These are phyloP conservation scores for Podospora fimiseda DNA, from an alignment of 495 filamentous ascomycete genomes.

Conservation along the genomic window DNA sequence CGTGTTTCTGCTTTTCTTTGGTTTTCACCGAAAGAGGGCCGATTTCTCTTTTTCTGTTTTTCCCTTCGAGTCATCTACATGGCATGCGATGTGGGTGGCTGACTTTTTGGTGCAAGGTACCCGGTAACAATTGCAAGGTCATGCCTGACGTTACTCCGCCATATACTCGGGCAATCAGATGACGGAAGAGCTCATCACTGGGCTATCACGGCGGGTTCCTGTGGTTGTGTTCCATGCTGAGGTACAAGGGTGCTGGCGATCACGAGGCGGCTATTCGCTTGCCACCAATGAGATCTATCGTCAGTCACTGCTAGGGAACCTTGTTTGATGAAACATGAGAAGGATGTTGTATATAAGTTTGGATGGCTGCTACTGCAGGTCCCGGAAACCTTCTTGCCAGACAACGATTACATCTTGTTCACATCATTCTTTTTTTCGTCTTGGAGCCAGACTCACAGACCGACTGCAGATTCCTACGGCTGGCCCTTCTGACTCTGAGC, in stretches of 20 bases:
- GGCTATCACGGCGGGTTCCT: conserved; percentile 5
- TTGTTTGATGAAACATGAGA: conserved; percentile 17
- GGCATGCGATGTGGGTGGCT: background rate
- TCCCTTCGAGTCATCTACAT: background rate
- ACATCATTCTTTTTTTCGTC: background rate
- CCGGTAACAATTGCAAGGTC: background rate
- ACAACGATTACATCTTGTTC: conserved; percentile 8
- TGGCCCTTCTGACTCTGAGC: background rate
- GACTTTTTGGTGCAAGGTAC: background rate
- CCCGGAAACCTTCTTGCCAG: conserved; percentile 8
- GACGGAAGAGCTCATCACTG: no score
- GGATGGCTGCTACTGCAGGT: conserved; percentile 14
- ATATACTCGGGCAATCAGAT: background rate
- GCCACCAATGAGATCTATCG: conserved; percentile 18
- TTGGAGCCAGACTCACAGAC: background rate
- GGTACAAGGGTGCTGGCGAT: background rate
- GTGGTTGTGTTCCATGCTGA: background rate
- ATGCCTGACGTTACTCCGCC: conserved; percentile 1
- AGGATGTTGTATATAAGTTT: conserved; percentile 23
- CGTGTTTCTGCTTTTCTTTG: conserved; percentile 9
- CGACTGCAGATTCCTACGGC: background rate
- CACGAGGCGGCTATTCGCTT: conserved; percentile 21
- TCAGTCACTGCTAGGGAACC: conserved; percentile 9
- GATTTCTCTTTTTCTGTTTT: background rate
- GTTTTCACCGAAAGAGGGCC: conserved; percentile 6